phyloP scores from a whole-genome alignment of 345 rosid genomes.

The Conringia planisiliqua region DNA sequence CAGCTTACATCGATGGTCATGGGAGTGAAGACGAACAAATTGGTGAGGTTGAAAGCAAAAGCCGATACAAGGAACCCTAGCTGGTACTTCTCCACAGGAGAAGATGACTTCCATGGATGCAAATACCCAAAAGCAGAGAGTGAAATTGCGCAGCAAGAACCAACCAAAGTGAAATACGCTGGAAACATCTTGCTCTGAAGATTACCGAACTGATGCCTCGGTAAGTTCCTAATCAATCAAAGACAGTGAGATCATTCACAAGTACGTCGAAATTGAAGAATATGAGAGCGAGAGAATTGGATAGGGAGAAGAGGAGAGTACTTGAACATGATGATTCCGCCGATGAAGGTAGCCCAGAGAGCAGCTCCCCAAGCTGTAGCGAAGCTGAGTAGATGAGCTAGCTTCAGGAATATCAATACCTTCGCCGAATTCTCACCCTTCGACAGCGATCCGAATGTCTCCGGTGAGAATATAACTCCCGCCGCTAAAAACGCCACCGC shows the following conservation, averaged over 20 bases:
- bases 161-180: constrained; percentile 80
- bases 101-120: constrained; percentile 91
- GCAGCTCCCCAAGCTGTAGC: constrained; percentile 95
- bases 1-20: constrained; percentile 81
- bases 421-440: constrained; percentile 38
- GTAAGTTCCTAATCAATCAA: constrained; percentile 55
- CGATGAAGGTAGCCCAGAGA: constrained; percentile 98
- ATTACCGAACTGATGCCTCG: constrained; percentile 93
- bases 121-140: constrained; percentile 71
- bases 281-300: no score
- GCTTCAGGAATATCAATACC: constrained; percentile 57
- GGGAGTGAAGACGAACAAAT: constrained; percentile 84
- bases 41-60: constrained; percentile 78
- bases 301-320: constrained; percentile 23
- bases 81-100: constrained; percentile 76
- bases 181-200: constrained; percentile 98
- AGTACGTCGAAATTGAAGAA: no score
- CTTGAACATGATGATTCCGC: constrained; percentile 99
- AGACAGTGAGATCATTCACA: no score
- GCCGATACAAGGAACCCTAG: constrained; percentile 81
- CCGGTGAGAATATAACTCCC: constrained; percentile 85
- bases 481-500: constrained; percentile 76
- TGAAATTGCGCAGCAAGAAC: constrained; percentile 67
- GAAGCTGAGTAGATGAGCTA: constrained; percentile 86
- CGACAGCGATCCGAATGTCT: constrained; percentile 73